These are phyloP conservation scores for Kalmusia sp. DNA, from an alignment of 2,329 filamentous ascomycete genomes.

Conservation along the genomic window DNA sequence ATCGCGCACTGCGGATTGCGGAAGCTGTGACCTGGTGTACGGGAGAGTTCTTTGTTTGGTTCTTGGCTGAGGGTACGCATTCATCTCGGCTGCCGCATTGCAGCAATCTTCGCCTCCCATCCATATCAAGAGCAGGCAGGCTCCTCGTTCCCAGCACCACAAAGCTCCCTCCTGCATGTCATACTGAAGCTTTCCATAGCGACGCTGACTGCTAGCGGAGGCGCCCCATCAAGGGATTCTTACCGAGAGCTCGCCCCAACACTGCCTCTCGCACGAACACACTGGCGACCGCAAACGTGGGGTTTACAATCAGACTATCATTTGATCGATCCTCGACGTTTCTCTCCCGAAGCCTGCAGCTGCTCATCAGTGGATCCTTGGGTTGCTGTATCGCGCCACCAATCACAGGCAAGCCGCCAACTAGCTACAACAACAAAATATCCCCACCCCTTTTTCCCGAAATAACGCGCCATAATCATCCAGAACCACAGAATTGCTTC, in stretches of 20 bases:
- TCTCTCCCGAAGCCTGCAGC: constrained; percentile 14
- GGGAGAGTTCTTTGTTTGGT: constrained; percentile 12
- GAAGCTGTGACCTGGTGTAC: background rate
- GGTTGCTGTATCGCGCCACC: constrained; percentile 24
- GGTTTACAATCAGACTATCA: constrained; percentile 13
- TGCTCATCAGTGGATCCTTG: constrained; percentile 22
- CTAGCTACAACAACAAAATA: constrained; percentile 25
- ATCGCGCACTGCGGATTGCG: background rate
- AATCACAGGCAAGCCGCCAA: constrained; percentile 31
- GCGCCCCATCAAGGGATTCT: constrained; percentile 5
- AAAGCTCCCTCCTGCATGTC: background rate
- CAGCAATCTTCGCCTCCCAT: constrained; percentile 3
- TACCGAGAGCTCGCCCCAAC: constrained; percentile 5
- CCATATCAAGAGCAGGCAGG: background rate
- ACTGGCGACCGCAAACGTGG: constrained; percentile 9
- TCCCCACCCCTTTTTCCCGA: constrained; percentile 18
- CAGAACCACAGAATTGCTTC: background rate
- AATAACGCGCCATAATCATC: constrained; percentile 1
- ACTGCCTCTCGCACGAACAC: background rate
- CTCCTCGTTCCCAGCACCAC: background rate
- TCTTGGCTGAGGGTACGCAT: constrained; percentile 17
- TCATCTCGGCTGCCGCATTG: constrained; percentile 14
- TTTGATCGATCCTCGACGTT: constrained; percentile 17
- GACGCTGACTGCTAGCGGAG: constrained; percentile 8
- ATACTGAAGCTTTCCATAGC: constrained; percentile 17